phyloP scores from a whole-genome alignment of 2,329 filamentous ascomycete genomes.

The Paracorniculantispora psalliotae region DNA sequence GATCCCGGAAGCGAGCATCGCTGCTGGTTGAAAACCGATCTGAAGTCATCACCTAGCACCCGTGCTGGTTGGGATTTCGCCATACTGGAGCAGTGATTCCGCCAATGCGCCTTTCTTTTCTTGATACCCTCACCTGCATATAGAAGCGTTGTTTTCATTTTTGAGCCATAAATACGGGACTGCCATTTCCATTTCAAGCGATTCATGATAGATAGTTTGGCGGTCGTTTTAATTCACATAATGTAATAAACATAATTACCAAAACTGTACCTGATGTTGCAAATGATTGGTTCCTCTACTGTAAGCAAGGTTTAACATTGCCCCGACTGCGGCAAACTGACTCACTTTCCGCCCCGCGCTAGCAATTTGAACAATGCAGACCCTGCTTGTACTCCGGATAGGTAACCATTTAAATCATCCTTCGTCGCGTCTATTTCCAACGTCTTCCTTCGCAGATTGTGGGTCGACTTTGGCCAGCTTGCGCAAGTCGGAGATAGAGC shows the following conservation, averaged over 20 bases:
- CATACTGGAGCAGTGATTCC: slow-evolving; percentile 23
- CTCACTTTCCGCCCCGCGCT: not conserved
- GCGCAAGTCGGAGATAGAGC: not conserved
- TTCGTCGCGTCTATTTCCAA: not conserved
- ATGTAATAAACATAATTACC: not conserved
- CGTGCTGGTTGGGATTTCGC: slow-evolving; percentile 40
- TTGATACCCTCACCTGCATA: not conserved
- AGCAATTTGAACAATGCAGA: not conserved
- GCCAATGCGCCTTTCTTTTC: not conserved
- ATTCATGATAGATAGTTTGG: not conserved
- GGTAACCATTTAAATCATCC: no score
- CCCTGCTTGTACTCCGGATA: not conserved
- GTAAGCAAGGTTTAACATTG: no score
- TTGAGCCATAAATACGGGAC: not conserved
- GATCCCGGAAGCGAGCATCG: slow-evolving; percentile 34
- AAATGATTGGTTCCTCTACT: no score
- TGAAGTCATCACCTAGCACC: slow-evolving; percentile 28
- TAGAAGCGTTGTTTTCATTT: not conserved
- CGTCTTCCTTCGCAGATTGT: not conserved
- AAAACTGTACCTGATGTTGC: not conserved
- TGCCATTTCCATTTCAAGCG: not conserved
- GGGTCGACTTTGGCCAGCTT: not conserved
- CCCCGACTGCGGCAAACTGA: not conserved
- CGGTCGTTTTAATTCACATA: not conserved
- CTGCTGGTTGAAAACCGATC: slow-evolving; percentile 40